Conservation (phyloP, 2,329 filamentous ascomycete species). For the Colletotrichum phormii region DNA sequence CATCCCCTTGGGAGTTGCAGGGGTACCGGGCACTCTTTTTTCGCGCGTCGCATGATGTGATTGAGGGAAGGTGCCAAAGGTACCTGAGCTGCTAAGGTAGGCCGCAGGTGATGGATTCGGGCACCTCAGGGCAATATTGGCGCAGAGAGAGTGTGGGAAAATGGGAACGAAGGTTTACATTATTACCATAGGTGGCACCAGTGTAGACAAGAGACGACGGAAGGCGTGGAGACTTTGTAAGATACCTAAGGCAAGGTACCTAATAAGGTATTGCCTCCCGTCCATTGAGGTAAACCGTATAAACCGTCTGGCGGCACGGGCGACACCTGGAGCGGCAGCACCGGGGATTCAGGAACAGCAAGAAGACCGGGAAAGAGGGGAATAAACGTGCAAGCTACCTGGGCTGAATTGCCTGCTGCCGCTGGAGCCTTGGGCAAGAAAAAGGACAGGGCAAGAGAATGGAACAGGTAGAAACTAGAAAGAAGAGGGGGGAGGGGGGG, state of each 20-base stretch:
- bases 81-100: not conserved
- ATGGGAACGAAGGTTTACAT: slow-evolving; percentile 14
- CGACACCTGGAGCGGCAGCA: not conserved
- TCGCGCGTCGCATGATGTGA: slow-evolving; percentile 34
- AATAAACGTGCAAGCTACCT: not conserved
- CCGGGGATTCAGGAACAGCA: not conserved
- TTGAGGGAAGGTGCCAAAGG: slow-evolving; percentile 9
- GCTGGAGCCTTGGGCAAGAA: not conserved
- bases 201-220: not conserved
- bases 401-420: not conserved
- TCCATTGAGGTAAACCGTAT: too few species aligned
- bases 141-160: not conserved
- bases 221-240: not conserved
- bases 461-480: not conserved
- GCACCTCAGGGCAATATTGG: not conserved
- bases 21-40: slow-evolving; percentile 24
- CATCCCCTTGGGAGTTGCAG: slow-evolving; percentile 28
- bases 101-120: too few species aligned
- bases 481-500: too few species aligned
- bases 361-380: not conserved
- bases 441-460: not conserved
- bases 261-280: too few species aligned
- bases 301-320: too few species aligned
- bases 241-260: too few species aligned
- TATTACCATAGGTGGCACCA: slow-evolving; percentile 3